These are phyloP conservation scores for Clonostachys chloroleuca DNA, from an alignment of 2,329 filamentous ascomycete species.

Conservation along the genomic window DNA sequence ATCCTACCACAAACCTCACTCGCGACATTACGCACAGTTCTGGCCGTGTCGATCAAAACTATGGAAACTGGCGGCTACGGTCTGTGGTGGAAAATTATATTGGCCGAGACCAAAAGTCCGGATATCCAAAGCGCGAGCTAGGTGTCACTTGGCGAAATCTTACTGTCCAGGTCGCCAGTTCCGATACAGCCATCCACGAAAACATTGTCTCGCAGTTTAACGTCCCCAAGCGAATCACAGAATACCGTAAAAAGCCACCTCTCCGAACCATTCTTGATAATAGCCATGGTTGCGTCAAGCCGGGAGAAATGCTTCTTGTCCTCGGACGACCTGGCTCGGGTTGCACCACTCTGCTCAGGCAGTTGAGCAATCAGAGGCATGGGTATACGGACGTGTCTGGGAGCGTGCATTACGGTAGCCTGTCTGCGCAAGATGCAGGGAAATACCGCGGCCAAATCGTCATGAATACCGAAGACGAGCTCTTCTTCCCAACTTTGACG, in stretches of 20 bases:
- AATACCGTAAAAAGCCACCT: constrained; percentile 49
- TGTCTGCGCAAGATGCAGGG: constrained; percentile 12
- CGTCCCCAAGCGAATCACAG: constrained; percentile 45
- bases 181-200: constrained; percentile 61
- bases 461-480: constrained; percentile 36
- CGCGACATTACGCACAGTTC: background rate
- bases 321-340: constrained; percentile 22
- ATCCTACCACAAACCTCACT: background rate
- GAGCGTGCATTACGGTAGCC: constrained; percentile 15
- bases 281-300: constrained; percentile 54
- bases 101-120: too few species aligned
- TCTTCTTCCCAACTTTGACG: constrained; percentile 62
- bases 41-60: too few species aligned
- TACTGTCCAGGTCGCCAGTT: constrained; percentile 55
- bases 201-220: constrained; percentile 58
- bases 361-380: constrained; percentile 18
- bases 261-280: constrained; percentile 61
- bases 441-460: constrained; percentile 18
- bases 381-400: constrained; percentile 17
- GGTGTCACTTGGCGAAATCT: constrained; percentile 63
- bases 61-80: too few species aligned
- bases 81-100: too few species aligned
- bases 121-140: constrained; percentile 32
- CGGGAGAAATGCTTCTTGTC: constrained; percentile 31
- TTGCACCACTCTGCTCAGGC: constrained; percentile 20